These are phyloP conservation scores for Alternaria novae-zelandiae DNA, from an alignment of 2,329 filamentous ascomycete species.

Conservation along the genomic window DNA sequence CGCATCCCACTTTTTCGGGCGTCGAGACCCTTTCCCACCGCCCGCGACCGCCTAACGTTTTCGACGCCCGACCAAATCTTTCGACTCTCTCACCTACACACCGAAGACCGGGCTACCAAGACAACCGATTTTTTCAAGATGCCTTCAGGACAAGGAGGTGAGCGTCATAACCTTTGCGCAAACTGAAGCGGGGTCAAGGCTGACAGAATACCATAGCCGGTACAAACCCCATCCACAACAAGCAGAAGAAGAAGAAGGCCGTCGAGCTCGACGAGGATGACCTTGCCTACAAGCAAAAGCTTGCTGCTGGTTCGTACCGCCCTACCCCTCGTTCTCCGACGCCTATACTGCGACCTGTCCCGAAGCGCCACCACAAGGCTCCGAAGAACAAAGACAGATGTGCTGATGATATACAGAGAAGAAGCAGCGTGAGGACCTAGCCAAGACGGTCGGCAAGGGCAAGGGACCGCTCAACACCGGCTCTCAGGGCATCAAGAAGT, in stretches of 20 bases:
- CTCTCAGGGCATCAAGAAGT: constrained; percentile 94
- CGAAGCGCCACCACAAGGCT: not conserved
- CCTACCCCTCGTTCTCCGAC: not conserved
- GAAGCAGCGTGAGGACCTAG: constrained; percentile 71
- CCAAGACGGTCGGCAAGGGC: constrained; percentile 77
- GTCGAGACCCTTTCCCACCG: constrained; percentile 25
- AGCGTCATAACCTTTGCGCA: constrained; percentile 20
- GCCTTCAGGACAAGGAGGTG: constrained; percentile 60
- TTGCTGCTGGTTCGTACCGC: constrained; percentile 74
- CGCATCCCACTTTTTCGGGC: constrained; percentile 22
- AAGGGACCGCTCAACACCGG: constrained; percentile 86
- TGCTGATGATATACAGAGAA: constrained; percentile 49
- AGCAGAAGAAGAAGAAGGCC: constrained; percentile 78
- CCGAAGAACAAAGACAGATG: not conserved
- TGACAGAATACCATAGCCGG: constrained; percentile 50
- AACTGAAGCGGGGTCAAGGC: constrained; percentile 18
- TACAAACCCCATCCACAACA: constrained; percentile 66
- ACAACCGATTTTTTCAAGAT: constrained; percentile 42
- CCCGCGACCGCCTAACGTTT: constrained; percentile 23
- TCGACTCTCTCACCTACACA: constrained; percentile 9
- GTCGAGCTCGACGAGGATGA: constrained; percentile 90
- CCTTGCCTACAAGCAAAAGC: constrained; percentile 80
- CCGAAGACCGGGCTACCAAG: not conserved
- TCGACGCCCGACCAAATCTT: constrained; percentile 20
- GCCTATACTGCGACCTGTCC: not conserved